Base-by-base conservation (phyloP, 148 eudicot species). In the Bassia scoparia region DNA sequence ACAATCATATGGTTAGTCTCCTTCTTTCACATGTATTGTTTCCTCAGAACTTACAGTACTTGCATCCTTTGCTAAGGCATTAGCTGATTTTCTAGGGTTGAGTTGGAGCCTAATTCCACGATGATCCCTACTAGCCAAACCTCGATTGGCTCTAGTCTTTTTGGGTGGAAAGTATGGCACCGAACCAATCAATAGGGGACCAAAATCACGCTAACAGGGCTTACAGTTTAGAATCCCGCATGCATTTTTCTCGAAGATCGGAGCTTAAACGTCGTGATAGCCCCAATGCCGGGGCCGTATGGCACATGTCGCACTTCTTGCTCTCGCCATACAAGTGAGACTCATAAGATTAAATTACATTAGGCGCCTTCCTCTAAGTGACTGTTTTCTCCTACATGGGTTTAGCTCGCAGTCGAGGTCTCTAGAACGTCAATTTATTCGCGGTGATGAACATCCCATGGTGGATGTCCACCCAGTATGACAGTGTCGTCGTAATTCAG, bases 141-240 rank as follows among this genome's bases (percentile, higher is more conserved):
- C 38, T 89, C 93, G n/a, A 2, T 70, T 89, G 7, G n/a, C n/a
- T n/a, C 90, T 82, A 49, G 87, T 85, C 67, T 87, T 85, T n/a
- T 89, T 90, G 90, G 89, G 93, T 0, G 53, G 72, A 41, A 80
- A 90, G n/a, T n/a, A 55, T 87, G 93, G 89, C n/a, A 79, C 86
- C n/a, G n/a, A n/a, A n/a, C n/a, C n/a, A n/a, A n/a, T n/a, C n/a
- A n/a, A n/a, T n/a, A n/a, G n/a, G n/a, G n/a, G n/a, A n/a, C n/a
- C n/a, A n/a, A n/a, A n/a, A n/a, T n/a, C n/a, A n/a, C n/a, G n/a
- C n/a, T n/a, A n/a, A n/a, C n/a, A n/a, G n/a, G n/a, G n/a, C n/a
- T n/a, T n/a, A n/a, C n/a, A n/a, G n/a, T n/a, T n/a, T n/a, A n/a
- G n/a, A n/a, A n/a, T n/a, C n/a, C n/a, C n/a, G n/a, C n/a, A n/a